phyloP scores from a whole-genome alignment of 1,139 yeast genomes.

The Blastobotrys serpentis region DNA sequence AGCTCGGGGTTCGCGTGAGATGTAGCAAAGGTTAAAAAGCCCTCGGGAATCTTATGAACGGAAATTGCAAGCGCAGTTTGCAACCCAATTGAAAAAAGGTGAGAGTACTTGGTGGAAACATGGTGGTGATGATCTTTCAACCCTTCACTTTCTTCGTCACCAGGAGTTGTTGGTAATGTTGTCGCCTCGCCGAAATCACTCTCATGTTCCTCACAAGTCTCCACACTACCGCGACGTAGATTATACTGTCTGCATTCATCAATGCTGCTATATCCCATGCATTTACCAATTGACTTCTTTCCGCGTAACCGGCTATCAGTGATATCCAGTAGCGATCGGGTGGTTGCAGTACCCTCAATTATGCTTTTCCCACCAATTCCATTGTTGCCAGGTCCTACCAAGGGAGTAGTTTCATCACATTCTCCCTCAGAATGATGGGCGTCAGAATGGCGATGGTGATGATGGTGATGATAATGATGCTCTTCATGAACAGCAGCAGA shows the following conservation, averaged over 20 bases:
- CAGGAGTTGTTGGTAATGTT: constrained; percentile 1
- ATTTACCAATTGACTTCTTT: constrained; percentile 45
- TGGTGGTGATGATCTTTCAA: constrained; percentile 68
- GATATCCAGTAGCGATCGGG: constrained; percentile 30
- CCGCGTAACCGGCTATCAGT: constrained; percentile 31
- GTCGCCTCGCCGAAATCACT: not conserved
- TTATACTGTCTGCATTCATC: constrained; percentile 32
- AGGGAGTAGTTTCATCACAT: constrained; percentile 23
- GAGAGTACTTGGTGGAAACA: constrained; percentile 71
- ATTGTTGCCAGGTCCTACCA: constrained; percentile 8
- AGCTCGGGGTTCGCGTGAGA: constrained; percentile 68
- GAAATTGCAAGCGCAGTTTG: constrained; percentile 89
- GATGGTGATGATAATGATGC: constrained; percentile 19
- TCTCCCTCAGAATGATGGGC: constrained; percentile 21
- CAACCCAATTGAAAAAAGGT: constrained; percentile 77
- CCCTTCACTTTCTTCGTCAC: constrained; percentile 14
- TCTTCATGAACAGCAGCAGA: constrained; percentile 1
- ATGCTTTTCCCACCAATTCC: not conserved
- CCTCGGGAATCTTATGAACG: constrained; percentile 92
- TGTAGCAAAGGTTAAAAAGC: constrained; percentile 81
- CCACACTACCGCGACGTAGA: constrained; percentile 5
- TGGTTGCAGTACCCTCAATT: not conserved
- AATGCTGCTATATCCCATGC: constrained; percentile 55
- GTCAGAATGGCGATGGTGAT: constrained; percentile 63
- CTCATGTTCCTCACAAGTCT: not conserved